Conservation (phyloP, 108 stramenopile genomes). For the Skeletonema grethae region DNA sequence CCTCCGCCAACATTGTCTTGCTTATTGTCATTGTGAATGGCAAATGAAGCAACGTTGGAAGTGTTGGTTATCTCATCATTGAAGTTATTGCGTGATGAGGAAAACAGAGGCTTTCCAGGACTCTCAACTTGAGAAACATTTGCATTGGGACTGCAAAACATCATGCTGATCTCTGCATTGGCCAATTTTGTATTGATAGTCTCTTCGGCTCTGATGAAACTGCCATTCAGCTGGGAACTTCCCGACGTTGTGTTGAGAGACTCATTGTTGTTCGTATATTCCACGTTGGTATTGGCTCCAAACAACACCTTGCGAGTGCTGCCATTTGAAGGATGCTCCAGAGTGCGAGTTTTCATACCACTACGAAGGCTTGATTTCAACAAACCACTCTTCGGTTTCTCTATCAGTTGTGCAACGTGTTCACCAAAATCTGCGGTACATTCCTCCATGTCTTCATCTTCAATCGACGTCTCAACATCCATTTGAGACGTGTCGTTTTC, state of each 20-base stretch:
- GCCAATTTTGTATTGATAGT: constrained; percentile 87
- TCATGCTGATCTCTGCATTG: constrained; percentile 82
- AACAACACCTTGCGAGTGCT: constrained; percentile 45
- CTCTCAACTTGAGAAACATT: constrained; percentile 27
- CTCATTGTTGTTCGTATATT: constrained; percentile 34
- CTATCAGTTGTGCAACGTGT: constrained; percentile 1
- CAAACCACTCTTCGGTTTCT: constrained; percentile 11
- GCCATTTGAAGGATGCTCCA: neutral
- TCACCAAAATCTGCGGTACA: neutral
- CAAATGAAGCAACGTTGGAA: constrained; percentile 9
- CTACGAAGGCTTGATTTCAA: constrained; percentile 21
- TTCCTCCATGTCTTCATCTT: constrained; percentile 38
- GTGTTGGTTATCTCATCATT: neutral
- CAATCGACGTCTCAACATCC: constrained; percentile 58
- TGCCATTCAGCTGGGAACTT: constrained; percentile 71
- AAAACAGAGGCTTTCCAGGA: constrained; percentile 19
- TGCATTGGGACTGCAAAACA: constrained; percentile 81
- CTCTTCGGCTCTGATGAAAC: constrained; percentile 59
- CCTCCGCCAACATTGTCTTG: neutral
- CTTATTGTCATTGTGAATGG: constrained; percentile 11
- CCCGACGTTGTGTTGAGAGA: constrained; percentile 58
- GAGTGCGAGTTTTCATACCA: neutral
- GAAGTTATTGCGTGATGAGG: constrained; percentile 7
- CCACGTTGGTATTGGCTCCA: constrained; percentile 40
- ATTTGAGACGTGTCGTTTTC: constrained; percentile 51